Percentiles rank a stretch among this genome's conserved stretches.
These are phyloP conservation scores for Wolfiporia cocos DNA, from an alignment of 1,284 basidiomycete genomes.

Conservation along the genomic window DNA sequence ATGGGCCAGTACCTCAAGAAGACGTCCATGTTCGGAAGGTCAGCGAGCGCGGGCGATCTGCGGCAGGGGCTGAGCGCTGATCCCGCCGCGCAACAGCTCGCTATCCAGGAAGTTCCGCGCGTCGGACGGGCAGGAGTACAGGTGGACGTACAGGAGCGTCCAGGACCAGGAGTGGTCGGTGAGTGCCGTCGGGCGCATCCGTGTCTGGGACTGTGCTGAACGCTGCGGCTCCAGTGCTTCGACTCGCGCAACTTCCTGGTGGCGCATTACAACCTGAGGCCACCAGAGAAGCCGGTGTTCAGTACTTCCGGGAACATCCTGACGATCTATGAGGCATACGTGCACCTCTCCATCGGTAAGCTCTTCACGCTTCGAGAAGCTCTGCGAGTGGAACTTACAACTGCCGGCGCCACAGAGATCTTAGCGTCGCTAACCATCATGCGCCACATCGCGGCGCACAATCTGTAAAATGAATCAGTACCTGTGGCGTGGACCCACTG, in stretches of 20 bases:
- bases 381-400: not conserved
- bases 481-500: too few relatives aligned
- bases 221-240: conserved; percentile 39
- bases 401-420: conserved; percentile 38
- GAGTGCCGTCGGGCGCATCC: conserved; percentile 21
- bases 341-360: conserved; percentile 51
- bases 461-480: too few relatives aligned
- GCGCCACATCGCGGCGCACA: conserved; percentile 41
- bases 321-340: conserved; percentile 53
- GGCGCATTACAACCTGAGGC: conserved; percentile 48
- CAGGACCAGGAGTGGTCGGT: conserved; percentile 67
- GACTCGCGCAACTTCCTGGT: conserved; percentile 58
- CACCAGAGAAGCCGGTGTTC: conserved; percentile 46
- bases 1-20: conserved; percentile 59
- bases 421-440: conserved; percentile 59
- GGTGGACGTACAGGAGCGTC: conserved; percentile 48
- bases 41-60: conserved; percentile 16
- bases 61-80: not conserved
- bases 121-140: conserved; percentile 61
- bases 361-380: not conserved
- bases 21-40: conserved; percentile 58
- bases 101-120: conserved; percentile 57
- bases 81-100: conserved; percentile 35
- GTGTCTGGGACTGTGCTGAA: conserved; percentile 1
- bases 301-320: conserved; percentile 61